Evolutionary conservation across 768 basidiomycete genomes (phyloP).

Genomic region (Leccinum boreale): DNA sequence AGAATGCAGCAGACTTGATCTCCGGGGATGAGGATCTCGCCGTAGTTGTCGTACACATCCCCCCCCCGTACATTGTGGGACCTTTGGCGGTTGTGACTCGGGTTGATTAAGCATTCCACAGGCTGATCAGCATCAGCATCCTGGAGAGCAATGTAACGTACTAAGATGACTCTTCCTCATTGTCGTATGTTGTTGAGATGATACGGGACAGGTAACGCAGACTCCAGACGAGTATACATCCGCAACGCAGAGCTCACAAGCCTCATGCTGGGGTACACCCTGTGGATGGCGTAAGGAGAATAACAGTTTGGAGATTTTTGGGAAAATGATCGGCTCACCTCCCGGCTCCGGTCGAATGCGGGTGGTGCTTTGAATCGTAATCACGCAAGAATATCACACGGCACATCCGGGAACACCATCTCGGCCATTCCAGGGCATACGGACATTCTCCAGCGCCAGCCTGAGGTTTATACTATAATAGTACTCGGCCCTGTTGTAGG

Average conservation of each 20-base stretch:
- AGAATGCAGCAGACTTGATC: no score
- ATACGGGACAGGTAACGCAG: neutral
- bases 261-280: neutral
- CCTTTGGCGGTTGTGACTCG: neutral
- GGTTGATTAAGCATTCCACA: neutral
- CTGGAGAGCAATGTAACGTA: neutral
- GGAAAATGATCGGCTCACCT: neutral
- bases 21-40: neutral
- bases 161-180: neutral
- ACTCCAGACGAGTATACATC: neutral
- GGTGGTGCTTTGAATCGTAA: neutral
- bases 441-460: neutral
- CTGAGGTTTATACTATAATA: no score
- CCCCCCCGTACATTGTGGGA: neutral
- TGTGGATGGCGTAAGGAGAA: neutral
- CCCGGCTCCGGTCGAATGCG: neutral
- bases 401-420: neutral
- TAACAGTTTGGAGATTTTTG: neutral
- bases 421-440: neutral
- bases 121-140: neutral
- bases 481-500: no score
- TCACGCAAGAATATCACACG: constrained; percentile 3
- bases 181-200: neutral
- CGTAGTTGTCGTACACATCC: neutral
- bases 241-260: neutral